Evolutionary conservation across 768 basidiomycete species (phyloP).

Genomic region (Hygrophoropsis aurantiaca): DNA sequence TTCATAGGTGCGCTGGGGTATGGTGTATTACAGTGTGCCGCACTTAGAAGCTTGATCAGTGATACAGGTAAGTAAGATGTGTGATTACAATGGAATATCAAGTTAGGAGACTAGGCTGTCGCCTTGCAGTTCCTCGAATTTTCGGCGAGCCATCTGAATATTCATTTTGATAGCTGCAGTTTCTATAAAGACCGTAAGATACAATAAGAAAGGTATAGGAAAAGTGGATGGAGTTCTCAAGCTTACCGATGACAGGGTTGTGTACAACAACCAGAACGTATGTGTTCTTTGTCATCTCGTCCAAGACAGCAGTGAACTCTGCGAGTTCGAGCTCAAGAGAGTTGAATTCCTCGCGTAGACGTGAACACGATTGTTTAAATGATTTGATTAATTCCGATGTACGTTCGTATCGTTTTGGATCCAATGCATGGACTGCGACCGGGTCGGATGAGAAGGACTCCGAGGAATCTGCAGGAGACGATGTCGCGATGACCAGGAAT

Average conservation of each 20-base stretch:
- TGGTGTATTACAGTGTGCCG: neutral
- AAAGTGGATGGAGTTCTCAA: neutral
- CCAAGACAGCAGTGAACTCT: constrained; percentile 86
- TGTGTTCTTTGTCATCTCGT: constrained; percentile 91
- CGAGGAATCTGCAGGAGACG: constrained; percentile 41
- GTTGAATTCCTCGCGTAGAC: constrained; percentile 81
- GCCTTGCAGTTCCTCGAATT: constrained; percentile 88
- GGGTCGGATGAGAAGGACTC: constrained; percentile 30
- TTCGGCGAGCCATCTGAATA: constrained; percentile 79
- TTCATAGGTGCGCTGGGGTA: neutral
- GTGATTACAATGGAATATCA: neutral
- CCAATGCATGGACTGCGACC: constrained; percentile 45
- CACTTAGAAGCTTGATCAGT: neutral
- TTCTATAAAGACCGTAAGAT: constrained; percentile 47
- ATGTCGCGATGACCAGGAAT: constrained; percentile 95
- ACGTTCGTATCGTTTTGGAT: constrained; percentile 77
- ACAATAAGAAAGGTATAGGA: neutral
- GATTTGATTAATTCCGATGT: constrained; percentile 94
- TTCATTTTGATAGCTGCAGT: constrained; percentile 87
- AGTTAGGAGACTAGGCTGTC: constrained; percentile 48
- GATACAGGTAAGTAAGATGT: neutral
- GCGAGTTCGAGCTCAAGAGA: constrained; percentile 83
- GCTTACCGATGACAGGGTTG: constrained; percentile 82
- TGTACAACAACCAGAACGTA: constrained; percentile 90
- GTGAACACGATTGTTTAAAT: constrained; percentile 90